Evolutionary conservation across 2,329 filamentous ascomycete species (phyloP).

Genomic region (Ramularia collo-cygni): DNA sequence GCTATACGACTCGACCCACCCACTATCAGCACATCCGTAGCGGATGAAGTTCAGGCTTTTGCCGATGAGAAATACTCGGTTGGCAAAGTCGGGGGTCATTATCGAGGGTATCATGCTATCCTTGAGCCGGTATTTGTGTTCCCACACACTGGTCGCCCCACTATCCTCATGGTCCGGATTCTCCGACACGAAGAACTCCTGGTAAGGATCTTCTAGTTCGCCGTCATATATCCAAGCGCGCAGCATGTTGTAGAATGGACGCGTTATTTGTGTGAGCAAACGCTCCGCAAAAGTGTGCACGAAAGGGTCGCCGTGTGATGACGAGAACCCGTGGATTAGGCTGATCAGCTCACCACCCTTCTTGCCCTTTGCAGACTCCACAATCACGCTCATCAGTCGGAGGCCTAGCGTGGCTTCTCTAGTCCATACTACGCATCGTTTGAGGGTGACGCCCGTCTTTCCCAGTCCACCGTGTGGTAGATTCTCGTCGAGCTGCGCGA

Average conservation of each 20-base stretch:
- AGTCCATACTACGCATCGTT: conserved; percentile 95
- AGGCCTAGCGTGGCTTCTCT: conserved; percentile 94
- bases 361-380: conserved; percentile 78
- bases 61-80: conserved; percentile 94
- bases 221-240: conserved; percentile 98
- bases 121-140: conserved; percentile 89
- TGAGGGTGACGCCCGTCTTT: conserved; percentile 85
- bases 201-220: conserved; percentile 90
- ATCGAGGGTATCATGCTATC: conserved; percentile 86
- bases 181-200: conserved; percentile 91
- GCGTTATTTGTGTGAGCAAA: conserved; percentile 75
- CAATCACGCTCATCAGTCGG: conserved; percentile 86
- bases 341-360: conserved; percentile 90
- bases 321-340: conserved; percentile 86
- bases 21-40: conserved; percentile 85
- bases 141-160: conserved; percentile 86
- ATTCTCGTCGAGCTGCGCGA: conserved; percentile 64
- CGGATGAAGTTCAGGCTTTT: conserved; percentile 98
- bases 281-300: conserved; percentile 90
- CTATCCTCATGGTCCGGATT: conserved; percentile 53
- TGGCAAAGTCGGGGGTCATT: conserved; percentile 85
- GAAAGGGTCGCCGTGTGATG: conserved; percentile 90
- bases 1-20: conserved; percentile 94
- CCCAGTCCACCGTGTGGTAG: conserved; percentile 65
- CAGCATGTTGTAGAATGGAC: conserved; percentile 94